Evolutionary conservation across 768 basidiomycete genomes (phyloP).

Genomic region (Xerocomellus intermedius): DNA sequence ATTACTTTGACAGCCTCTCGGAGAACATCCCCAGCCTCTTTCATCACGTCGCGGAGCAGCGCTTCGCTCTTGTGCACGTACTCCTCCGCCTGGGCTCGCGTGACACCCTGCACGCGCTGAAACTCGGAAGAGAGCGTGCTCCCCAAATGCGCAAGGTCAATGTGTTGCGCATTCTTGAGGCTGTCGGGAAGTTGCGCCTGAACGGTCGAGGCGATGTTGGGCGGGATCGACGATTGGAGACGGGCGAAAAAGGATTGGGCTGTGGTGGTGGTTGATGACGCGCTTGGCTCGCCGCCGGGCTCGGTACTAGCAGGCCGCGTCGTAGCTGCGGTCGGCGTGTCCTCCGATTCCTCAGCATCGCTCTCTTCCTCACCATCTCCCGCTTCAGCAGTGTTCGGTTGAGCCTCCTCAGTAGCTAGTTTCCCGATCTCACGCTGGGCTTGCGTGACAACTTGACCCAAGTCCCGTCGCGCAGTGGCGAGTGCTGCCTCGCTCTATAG

Average conservation of each 20-base stretch:
- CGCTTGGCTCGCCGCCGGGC: conserved; percentile 15
- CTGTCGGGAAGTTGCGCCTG: conserved; percentile 69
- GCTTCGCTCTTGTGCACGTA: conserved; percentile 76
- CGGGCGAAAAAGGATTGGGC: conserved; percentile 59
- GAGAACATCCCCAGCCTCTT: conserved; percentile 78
- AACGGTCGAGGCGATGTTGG: conserved; percentile 66
- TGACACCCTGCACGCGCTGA: conserved; percentile 72
- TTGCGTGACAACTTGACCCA: conserved; percentile 70
- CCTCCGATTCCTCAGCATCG: conserved; percentile 27
- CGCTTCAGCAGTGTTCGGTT: conserved; percentile 11
- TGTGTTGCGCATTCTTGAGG: conserved; percentile 57
- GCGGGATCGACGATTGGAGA: conserved; percentile 71
- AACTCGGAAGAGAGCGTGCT: conserved; percentile 63
- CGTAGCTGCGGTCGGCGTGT: conserved; percentile 24
- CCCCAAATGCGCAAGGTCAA: conserved; percentile 70
- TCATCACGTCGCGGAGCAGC: conserved; percentile 64
- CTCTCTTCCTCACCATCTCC: conserved; percentile 21
- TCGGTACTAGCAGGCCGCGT: conserved; percentile 21
- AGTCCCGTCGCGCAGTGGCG: conserved; percentile 68
- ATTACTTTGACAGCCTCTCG: conserved; percentile 91
- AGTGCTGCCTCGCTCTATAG: conserved; percentile 67
- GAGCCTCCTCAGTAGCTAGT: conserved; percentile 42
- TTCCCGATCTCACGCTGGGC: conserved; percentile 76
- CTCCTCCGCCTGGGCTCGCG: conserved; percentile 77
- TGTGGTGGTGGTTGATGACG: conserved; percentile 18